Evolutionary conservation across 78 protist species (phyloP).

Genomic region (Speleostelium caveatum): DNA sequence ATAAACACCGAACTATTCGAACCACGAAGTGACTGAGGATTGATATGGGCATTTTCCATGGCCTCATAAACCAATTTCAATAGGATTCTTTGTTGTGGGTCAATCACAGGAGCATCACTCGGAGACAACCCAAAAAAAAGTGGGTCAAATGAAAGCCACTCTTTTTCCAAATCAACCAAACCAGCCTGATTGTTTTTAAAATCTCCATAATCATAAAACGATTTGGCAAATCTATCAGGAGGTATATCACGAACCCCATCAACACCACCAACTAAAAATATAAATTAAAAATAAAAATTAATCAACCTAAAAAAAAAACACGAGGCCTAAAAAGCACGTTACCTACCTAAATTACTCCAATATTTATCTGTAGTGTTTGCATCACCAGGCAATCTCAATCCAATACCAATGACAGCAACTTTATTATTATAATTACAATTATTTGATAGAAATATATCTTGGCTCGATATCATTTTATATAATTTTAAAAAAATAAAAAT

Average conservation of each 20-base stretch:
- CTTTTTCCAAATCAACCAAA: too few relatives aligned
- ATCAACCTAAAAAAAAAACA: too few relatives aligned
- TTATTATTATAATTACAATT: background rate
- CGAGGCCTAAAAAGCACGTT: too few relatives aligned
- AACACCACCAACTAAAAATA: background rate
- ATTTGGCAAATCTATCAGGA: background rate
- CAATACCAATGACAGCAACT: constrained; percentile 81
- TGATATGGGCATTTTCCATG: constrained; percentile 67
- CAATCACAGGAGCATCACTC: constrained; percentile 71
- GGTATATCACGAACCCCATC: background rate
- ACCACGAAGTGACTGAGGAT: constrained; percentile 48
- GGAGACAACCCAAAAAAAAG: too few relatives aligned
- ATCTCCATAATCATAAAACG: background rate
- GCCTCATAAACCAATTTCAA: constrained; percentile 45
- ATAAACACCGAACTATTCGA: constrained; percentile 72
- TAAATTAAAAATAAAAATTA: too few relatives aligned
- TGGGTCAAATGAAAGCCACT: too few relatives aligned
- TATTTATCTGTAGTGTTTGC: constrained; percentile 12
- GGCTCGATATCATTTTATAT: background rate
- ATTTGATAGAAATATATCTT: background rate
- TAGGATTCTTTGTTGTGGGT: too few relatives aligned
- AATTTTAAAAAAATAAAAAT: background rate
- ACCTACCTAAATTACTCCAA: constrained; percentile 30
- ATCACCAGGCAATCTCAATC: constrained; percentile 75
- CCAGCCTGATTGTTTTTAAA: background rate